Evolutionary conservation across 176 grass and related monocot genomes (phyloP).

Genomic region (Aechmea fasciata): DNA sequence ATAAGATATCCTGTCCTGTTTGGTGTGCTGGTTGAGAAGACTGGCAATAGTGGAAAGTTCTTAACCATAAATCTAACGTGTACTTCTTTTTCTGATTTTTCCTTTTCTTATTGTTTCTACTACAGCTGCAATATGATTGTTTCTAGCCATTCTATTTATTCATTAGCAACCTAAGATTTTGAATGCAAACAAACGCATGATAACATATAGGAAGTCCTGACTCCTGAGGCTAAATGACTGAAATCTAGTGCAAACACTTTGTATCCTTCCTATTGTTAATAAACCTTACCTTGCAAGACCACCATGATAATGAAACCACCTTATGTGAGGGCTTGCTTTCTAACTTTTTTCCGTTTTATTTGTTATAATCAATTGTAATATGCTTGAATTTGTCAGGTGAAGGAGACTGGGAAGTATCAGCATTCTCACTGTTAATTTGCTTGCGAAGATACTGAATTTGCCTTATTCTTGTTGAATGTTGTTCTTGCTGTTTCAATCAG

Average conservation of each 20-base stretch:
- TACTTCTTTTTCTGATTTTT: neutral
- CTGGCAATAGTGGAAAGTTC: neutral
- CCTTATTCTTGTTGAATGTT: neutral
- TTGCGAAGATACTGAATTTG: neutral
- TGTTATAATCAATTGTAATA: neutral
- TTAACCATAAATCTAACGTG: neutral
- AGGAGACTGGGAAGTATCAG: neutral
- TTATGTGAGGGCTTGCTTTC: neutral
- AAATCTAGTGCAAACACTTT: neutral
- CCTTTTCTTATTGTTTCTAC: neutral
- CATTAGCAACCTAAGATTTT: neutral
- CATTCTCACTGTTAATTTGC: neutral
- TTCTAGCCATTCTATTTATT: neutral
- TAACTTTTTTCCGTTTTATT: neutral
- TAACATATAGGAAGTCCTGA: neutral
- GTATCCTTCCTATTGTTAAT: neutral
- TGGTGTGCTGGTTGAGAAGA: neutral
- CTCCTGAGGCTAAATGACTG: neutral
- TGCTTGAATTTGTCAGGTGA: neutral
- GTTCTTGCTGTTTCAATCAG: no score
- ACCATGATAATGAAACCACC: neutral
- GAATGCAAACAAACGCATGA: neutral
- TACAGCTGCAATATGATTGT: neutral
- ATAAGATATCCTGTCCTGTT: neutral
- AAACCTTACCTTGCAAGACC: neutral